Conservation (phyloP, 345 rosid genomes). For the Dipteronia sinensis region DNA sequence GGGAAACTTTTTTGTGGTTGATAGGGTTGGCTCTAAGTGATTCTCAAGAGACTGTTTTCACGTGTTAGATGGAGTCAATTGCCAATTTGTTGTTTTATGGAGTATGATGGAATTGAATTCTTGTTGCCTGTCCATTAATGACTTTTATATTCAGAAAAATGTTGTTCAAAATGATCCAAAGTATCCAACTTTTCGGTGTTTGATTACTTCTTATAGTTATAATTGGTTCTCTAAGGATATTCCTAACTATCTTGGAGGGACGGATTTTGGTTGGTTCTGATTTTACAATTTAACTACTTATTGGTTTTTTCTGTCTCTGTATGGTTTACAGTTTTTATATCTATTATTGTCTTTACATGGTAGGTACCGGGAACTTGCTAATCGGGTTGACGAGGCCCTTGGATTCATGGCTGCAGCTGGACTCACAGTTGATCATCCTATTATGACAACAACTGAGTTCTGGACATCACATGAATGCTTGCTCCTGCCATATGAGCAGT, state of each 20-base stretch:
- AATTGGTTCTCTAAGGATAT: background rate
- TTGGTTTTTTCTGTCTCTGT: background rate
- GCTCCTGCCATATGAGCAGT: slow-evolving; percentile 71
- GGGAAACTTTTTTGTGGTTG: background rate
- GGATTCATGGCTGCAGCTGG: slow-evolving; percentile 83
- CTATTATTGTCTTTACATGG: slow-evolving; percentile 1
- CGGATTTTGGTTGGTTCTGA: background rate
- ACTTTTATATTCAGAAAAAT: background rate
- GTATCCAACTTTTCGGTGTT: background rate
- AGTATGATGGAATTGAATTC: background rate
- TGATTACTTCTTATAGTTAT: background rate
- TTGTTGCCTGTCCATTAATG: background rate
- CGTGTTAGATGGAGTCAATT: background rate
- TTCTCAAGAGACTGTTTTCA: background rate
- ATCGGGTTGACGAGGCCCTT: slow-evolving; percentile 77
- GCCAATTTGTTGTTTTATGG: slow-evolving; percentile 1
- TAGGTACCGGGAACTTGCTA: slow-evolving; percentile 71
- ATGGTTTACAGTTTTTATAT: background rate
- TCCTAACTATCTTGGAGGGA: background rate
- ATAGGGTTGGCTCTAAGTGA: background rate
- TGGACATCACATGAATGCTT: slow-evolving; percentile 84
- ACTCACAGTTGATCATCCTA: slow-evolving; percentile 71
- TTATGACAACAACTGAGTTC: slow-evolving; percentile 74
- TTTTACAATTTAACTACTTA: too few relatives aligned
- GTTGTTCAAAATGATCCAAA: background rate